Percentiles rank a stretch among this genome's conserved stretches.
These are phyloP conservation scores for Trifolium fragiferum DNA, from an alignment of 306 rosid species.

Conservation along the genomic window DNA sequence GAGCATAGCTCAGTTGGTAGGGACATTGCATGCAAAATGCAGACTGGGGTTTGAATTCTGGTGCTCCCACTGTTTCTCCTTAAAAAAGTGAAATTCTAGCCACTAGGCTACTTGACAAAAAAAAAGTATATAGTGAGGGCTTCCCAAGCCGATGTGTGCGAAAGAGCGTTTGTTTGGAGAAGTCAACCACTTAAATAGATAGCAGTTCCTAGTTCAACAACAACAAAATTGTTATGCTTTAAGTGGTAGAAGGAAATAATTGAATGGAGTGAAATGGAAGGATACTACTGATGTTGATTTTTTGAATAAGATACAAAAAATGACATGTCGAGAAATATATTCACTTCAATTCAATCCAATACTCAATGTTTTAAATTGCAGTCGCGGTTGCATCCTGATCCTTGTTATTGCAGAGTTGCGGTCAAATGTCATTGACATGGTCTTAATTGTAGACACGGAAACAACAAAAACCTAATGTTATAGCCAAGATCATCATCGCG, in stretches of 20 bases:
- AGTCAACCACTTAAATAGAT: not conserved
- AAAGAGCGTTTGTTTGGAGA: not conserved
- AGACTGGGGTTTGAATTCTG: no score
- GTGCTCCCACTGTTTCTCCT: no score
- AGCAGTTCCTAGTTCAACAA: not conserved
- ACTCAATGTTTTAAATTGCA: not conserved
- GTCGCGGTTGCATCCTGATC: not conserved
- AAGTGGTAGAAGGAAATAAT: not conserved
- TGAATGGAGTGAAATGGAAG: not conserved
- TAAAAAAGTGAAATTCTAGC: no score
- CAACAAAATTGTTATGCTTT: not conserved
- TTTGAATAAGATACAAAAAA: not conserved
- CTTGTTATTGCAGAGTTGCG: no score
- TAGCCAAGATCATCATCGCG: not conserved
- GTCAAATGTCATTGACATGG: not conserved
- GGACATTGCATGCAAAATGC: no score
- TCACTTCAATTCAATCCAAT: not conserved
- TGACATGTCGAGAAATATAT: not conserved
- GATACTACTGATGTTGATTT: not conserved
- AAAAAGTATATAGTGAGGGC: not conserved
- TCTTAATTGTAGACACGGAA: not conserved
- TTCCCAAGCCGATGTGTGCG: not conserved
- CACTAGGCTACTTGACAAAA: no score
- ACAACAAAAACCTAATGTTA: not conserved
- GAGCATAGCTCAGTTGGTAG: no score